Conservation (phyloP, 2,329 filamentous ascomycete genomes). For the Xylaria sp. region DNA sequence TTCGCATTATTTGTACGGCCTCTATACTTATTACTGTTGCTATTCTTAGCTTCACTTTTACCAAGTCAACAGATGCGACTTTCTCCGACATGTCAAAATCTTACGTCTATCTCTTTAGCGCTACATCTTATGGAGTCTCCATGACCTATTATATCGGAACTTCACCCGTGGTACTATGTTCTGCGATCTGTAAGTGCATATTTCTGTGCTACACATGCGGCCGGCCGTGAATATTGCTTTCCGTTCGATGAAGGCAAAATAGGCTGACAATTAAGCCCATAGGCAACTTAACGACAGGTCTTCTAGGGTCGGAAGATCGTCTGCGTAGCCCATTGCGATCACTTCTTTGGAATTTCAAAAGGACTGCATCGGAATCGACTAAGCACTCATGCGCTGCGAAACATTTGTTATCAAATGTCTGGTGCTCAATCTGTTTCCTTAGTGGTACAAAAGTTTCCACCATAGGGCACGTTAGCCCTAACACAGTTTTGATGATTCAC, state of each 20-base stretch:
- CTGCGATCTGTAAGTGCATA: too few species aligned
- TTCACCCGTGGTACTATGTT: background rate
- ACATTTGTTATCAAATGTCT: background rate
- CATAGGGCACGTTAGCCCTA: background rate
- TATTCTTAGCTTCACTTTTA: constrained; percentile 6
- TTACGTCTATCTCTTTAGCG: background rate
- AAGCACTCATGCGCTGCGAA: background rate
- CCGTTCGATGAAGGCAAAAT: background rate
- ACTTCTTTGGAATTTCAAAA: too few species aligned
- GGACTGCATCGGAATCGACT: background rate
- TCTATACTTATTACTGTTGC: background rate
- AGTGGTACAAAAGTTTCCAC: background rate
- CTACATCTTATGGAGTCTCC: background rate
- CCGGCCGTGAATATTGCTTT: background rate
- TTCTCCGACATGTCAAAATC: background rate
- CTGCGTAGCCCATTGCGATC: background rate
- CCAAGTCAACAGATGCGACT: background rate
- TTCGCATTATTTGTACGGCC: background rate
- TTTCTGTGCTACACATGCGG: background rate
- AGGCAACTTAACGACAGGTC: background rate
- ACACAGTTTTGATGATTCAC: background rate
- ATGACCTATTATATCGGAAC: background rate
- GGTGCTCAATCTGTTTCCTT: background rate
- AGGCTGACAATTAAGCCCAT: background rate
- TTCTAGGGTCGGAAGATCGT: too few species aligned